Conservation (phyloP, 805 yeast species). For the Metschnikowia amazonensis region DNA sequence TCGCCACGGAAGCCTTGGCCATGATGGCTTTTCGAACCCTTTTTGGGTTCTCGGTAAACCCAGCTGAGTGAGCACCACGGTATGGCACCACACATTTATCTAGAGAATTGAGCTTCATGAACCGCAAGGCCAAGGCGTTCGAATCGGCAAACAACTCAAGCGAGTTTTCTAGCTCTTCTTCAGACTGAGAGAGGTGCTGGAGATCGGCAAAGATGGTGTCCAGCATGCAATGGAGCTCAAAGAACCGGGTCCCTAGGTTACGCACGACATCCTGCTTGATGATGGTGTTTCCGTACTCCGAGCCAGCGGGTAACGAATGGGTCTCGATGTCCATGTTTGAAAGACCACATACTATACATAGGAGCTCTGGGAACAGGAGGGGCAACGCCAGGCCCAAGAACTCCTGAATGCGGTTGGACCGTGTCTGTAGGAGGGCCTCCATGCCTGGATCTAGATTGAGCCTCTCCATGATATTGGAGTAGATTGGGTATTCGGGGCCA, state of each 20-base stretch:
- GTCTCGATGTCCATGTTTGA: constrained; percentile 20
- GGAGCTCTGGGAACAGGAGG: constrained; percentile 24
- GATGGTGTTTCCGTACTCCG: constrained; percentile 7
- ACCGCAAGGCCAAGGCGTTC: constrained; percentile 19
- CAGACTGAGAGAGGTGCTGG: constrained; percentile 28
- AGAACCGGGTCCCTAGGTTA: constrained; percentile 24
- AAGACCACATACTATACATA: constrained; percentile 29
- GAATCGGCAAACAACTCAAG: constrained; percentile 22
- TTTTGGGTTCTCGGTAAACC: constrained; percentile 14
- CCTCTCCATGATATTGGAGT: constrained; percentile 8
- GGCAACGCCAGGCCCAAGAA: constrained; percentile 26
- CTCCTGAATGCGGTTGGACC: constrained; percentile 20
- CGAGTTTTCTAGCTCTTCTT: constrained; percentile 25
- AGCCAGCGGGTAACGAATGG: constrained; percentile 9
- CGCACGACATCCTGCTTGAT: constrained; percentile 21
- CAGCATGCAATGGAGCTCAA: constrained; percentile 22
- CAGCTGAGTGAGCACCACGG: constrained; percentile 26
- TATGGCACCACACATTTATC: constrained; percentile 30
- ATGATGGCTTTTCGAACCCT: constrained; percentile 15
- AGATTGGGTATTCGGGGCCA: background rate
- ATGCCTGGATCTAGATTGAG: constrained; percentile 10
- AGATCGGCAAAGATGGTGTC: constrained; percentile 28
- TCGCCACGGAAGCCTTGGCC: constrained; percentile 28
- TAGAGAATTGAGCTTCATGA: constrained; percentile 31
- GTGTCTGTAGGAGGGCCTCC: constrained; percentile 9